Evolutionary conservation across 371 early-diverging fungal species (phyloP).

Genomic region (Coelomomyces lativittatus): DNA sequence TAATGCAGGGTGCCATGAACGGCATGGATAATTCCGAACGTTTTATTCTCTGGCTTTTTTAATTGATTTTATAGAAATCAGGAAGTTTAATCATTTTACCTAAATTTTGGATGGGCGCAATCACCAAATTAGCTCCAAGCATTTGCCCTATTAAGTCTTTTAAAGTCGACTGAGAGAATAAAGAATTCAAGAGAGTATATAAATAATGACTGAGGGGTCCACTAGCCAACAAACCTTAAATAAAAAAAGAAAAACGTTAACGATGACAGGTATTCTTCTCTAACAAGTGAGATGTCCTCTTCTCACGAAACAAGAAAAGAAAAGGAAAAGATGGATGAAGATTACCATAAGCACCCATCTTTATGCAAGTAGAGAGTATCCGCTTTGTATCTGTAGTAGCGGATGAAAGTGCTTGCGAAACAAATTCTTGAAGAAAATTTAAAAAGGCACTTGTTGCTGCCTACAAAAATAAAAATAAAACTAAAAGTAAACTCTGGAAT

Average conservation of each 20-base stretch:
- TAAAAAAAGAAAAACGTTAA: neutral
- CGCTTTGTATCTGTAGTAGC: neutral
- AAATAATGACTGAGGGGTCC: slow-evolving; percentile 55
- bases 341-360: slow-evolving; percentile 1
- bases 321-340: neutral
- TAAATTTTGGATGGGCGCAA: slow-evolving; percentile 62
- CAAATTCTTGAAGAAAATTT: neutral
- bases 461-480: neutral
- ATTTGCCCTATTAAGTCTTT: slow-evolving; percentile 42
- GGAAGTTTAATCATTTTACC: slow-evolving; percentile 14
- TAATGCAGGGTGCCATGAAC: too few species aligned
- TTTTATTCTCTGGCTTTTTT: too few species aligned
- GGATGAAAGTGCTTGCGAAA: neutral
- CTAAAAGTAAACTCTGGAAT: too few species aligned
- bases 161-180: slow-evolving; percentile 20
- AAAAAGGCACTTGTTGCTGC: neutral
- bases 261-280: neutral
- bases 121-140: slow-evolving; percentile 46
- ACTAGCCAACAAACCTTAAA: slow-evolving; percentile 12
- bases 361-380: neutral
- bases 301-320: neutral
- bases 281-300: neutral
- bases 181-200: slow-evolving; percentile 42
- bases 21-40: too few species aligned
- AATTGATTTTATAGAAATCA: too few species aligned